These are phyloP conservation scores for Fusarium sp. DNA, from an alignment of 2,329 filamentous ascomycete species.

Conservation along the genomic window DNA sequence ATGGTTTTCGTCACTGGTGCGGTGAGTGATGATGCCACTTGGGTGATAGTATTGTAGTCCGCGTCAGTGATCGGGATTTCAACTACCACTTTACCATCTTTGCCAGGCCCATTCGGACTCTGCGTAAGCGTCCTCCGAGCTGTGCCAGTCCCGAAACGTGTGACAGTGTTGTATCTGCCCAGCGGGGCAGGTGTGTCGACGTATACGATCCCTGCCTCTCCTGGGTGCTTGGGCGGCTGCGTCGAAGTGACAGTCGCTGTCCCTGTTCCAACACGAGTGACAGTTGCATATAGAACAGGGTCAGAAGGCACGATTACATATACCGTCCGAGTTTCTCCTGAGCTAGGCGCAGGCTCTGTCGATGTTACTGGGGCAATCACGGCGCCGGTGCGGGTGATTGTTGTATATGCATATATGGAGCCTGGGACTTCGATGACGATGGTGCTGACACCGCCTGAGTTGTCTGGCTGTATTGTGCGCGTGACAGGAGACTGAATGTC, in stretches of 20 bases:
- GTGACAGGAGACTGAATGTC: not conserved
- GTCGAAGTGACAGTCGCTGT: not conserved
- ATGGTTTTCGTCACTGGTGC: not conserved
- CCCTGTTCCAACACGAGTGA: not conserved
- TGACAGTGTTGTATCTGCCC: not conserved
- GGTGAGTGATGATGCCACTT: not conserved
- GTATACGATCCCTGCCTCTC: not conserved
- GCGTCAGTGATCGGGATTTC: not conserved
- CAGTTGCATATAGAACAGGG: not conserved
- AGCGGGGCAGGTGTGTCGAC: not conserved
- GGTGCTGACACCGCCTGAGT: not conserved
- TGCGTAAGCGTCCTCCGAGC: not conserved
- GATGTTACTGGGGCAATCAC: not conserved
- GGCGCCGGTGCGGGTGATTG: accelerated
- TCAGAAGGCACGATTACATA: not conserved
- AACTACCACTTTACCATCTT: not conserved
- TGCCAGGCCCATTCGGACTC: not conserved
- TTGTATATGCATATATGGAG: not conserved
- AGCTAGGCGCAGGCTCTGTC: not conserved
- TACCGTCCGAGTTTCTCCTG: not conserved
- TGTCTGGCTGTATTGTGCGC: not conserved
- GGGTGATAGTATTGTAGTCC: not conserved
- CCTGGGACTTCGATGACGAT: not conserved
- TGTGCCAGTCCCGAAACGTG: not conserved
- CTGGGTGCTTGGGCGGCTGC: not conserved